Evolutionary conservation across 2,329 filamentous ascomycete genomes (phyloP).

Genomic region (Botrytis aclada): DNA sequence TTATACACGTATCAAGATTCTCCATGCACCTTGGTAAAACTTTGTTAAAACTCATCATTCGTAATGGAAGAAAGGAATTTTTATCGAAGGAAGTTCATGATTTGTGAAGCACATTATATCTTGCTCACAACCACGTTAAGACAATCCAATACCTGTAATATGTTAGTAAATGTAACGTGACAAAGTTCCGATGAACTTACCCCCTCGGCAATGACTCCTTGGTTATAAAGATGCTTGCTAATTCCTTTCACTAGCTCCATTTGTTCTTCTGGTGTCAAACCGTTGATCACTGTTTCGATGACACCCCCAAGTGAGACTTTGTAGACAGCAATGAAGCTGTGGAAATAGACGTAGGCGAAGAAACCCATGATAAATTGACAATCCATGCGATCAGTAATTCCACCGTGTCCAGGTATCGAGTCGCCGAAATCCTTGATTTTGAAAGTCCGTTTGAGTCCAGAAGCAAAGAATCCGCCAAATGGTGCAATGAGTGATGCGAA

Average conservation of each 20-base stretch:
- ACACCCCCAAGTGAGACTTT: constrained; percentile 82
- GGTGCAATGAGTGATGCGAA: constrained; percentile 96
- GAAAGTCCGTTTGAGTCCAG: constrained; percentile 95
- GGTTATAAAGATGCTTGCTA: constrained; percentile 61
- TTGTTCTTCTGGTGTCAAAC: constrained; percentile 84
- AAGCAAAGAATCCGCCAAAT: constrained; percentile 97
- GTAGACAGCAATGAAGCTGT: constrained; percentile 90
- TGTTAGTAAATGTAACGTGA: constrained; percentile 10
- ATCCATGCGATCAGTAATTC: constrained; percentile 98
- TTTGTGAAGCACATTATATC: constrained; percentile 27
- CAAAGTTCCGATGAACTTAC: constrained; percentile 27
- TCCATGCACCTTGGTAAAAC: constrained; percentile 9
- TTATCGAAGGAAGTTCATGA: neutral
- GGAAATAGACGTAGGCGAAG: constrained; percentile 97
- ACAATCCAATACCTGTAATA: constrained; percentile 32
- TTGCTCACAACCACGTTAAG: constrained; percentile 30
- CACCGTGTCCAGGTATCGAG: constrained; percentile 94
- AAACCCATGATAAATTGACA: constrained; percentile 99
- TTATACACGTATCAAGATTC: constrained; percentile 18
- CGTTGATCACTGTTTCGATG: constrained; percentile 87
- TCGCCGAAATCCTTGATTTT: constrained; percentile 99
- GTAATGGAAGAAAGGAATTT: neutral
- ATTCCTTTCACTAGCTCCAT: constrained; percentile 71
- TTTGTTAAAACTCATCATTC: constrained; percentile 18
- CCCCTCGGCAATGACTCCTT: constrained; percentile 46